Evolutionary conservation across 2,329 filamentous ascomycete genomes (phyloP), one percentile per base, ranked within the genome.

Genomic region (Trichoderma sp.): DNA sequence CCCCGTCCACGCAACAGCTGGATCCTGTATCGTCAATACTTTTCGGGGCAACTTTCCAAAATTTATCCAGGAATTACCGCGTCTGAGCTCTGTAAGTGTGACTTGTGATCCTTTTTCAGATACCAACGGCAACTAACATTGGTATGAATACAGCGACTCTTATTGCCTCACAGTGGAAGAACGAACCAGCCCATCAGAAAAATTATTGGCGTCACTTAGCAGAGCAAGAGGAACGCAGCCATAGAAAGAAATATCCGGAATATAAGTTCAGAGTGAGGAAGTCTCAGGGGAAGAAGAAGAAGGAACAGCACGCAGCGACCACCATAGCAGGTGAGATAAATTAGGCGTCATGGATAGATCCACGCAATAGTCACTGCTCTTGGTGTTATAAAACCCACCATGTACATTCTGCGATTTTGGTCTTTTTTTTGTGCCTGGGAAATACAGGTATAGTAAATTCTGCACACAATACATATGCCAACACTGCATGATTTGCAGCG

Each of bases 11-110:
- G 73, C 43, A 80, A 80, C 57, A 72, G 74, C 35, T 80, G 75
- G 74, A 79, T 79, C 55, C 71, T 80, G 2, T 80, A 79, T 59
- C 77, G 78, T 14, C 74, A 77, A 33, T 70, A 75, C 7, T 75
- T 75, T 14, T 75, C 74, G 3, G 70, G 71, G 13, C 70, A 74
- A 29, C 63, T 80, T 29, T 72, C 69, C 13, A 67, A 73, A 14
- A 67, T 68, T 8, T 69, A 75, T 59, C 73, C 75, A 7, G 71
- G 70, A 0, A 72, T 77, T n/a, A 76, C 75, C 7, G 75, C 75
- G 3, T 72, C 73, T 1, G 73, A 77, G 31, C 73, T 80, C 24
- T 79, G 78, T 80, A 72, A 68, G 78, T 73, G 24, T 24, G 27
- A 16, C 11, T 29, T 47, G 4, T 27, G 27, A 2, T 27, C 3